Conservation (phyloP, 2,329 filamentous ascomycete genomes). For the Davidsoniella neocaledoniae region DNA sequence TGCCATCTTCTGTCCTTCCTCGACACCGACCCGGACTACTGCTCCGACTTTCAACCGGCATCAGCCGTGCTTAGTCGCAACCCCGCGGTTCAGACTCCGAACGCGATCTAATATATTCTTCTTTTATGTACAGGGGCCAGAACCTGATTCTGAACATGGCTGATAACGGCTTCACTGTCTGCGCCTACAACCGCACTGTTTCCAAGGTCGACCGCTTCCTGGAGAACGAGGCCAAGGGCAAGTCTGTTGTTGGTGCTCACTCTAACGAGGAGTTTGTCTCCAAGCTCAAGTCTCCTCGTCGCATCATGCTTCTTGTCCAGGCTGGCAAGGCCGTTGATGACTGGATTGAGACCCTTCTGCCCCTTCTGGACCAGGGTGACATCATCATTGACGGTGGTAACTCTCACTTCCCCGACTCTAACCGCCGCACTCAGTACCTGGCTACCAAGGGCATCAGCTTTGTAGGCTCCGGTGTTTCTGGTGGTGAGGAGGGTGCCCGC, state of each 20-base stretch:
- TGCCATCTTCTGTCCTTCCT: slow-evolving; percentile 3
- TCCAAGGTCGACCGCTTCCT: slow-evolving; percentile 95
- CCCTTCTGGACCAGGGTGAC: slow-evolving; percentile 67
- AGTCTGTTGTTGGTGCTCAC: slow-evolving; percentile 87
- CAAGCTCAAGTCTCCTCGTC: slow-evolving; percentile 94
- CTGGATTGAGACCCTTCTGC: slow-evolving; percentile 92
- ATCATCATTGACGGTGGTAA: slow-evolving; percentile 99
- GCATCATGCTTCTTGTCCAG: slow-evolving; percentile 98
- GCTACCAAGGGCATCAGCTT: slow-evolving; percentile 77
- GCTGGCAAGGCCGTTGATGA: slow-evolving; percentile 94
- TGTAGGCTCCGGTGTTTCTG: slow-evolving; percentile 93
- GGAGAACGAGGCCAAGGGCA: slow-evolving; percentile 83
- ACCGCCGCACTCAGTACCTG: slow-evolving; percentile 89
- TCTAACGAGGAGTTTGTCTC: slow-evolving; percentile 83
- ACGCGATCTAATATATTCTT: slow-evolving; percentile 12
- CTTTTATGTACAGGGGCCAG: slow-evolving; percentile 38
- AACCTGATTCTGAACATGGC: slow-evolving; percentile 84
- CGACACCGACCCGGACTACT: background rate
- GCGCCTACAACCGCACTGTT: slow-evolving; percentile 97
- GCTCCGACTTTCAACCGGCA: background rate
- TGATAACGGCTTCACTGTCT: slow-evolving; percentile 87
- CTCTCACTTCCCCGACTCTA: slow-evolving; percentile 98
- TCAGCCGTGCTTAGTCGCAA: background rate
- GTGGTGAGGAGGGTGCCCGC: slow-evolving; percentile 97
- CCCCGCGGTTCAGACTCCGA: slow-evolving; percentile 5